These are phyloP conservation scores for Macrolepiota dolichaula DNA, from an alignment of 768 basidiomycete genomes.

Conservation along the genomic window DNA sequence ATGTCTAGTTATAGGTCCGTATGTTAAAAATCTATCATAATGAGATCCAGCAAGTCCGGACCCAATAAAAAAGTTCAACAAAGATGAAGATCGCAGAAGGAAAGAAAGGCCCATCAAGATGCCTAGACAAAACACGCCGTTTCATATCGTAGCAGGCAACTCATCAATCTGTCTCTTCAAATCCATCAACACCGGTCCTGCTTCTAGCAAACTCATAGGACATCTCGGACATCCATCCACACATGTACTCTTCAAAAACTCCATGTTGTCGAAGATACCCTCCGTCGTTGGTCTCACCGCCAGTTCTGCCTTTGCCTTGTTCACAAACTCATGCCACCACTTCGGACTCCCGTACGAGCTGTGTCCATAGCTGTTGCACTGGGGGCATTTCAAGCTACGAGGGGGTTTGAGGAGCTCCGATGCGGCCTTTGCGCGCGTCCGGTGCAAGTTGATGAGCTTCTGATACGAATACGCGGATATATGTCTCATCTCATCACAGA, in stretches of 20 bases:
- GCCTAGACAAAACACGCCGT: background rate
- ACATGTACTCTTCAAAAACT: conserved; percentile 48
- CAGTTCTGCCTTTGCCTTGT: conserved; percentile 56
- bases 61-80: background rate
- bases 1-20: conserved; percentile 6
- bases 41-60: background rate
- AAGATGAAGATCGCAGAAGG: background rate
- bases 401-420: conserved; percentile 38
- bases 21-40: background rate
- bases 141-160: conserved; percentile 31
- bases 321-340: conserved; percentile 70
- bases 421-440: conserved; percentile 47
- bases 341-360: conserved; percentile 50
- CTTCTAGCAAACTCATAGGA: conserved; percentile 63
- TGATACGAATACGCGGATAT: conserved; percentile 68
- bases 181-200: conserved; percentile 49
- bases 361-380: conserved; percentile 54
- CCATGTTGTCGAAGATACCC: conserved; percentile 51
- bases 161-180: conserved; percentile 59
- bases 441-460: conserved; percentile 61
- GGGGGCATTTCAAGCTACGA: conserved; percentile 51
- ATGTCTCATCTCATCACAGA: conserved; percentile 59
- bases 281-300: conserved; percentile 51
- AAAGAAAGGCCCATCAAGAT: background rate
- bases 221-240: conserved; percentile 55